phyloP scores from a whole-genome alignment of 2,329 filamentous ascomycete species.

The Xylariaceae sp. region DNA sequence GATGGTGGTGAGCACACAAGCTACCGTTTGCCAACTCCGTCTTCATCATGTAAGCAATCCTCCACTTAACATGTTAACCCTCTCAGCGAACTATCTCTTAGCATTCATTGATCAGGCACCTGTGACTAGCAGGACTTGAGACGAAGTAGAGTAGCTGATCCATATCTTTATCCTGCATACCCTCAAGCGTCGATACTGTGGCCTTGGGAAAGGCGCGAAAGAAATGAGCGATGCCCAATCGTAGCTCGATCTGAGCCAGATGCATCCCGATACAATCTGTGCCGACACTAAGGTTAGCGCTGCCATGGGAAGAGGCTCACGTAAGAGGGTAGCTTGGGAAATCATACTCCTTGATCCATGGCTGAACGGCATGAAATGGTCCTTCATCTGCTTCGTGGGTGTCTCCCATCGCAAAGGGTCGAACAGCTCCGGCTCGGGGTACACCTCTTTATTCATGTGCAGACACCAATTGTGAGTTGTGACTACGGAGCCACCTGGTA shows the following conservation, averaged over 20 bases:
- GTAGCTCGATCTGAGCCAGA: slow-evolving; percentile 52
- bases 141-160: slow-evolving; percentile 30
- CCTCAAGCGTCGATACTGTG: slow-evolving; percentile 26
- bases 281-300: not conserved
- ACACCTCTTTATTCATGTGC: slow-evolving; percentile 38
- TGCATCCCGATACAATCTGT: slow-evolving; percentile 51
- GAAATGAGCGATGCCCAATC: slow-evolving; percentile 47
- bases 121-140: slow-evolving; percentile 24
- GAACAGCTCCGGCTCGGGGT: slow-evolving; percentile 32
- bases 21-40: no score
- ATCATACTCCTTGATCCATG: slow-evolving; percentile 41
- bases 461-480: slow-evolving; percentile 42
- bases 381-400: slow-evolving; percentile 35
- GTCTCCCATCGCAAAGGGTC: slow-evolving; percentile 35
- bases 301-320: not conserved
- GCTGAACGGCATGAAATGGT: slow-evolving; percentile 48
- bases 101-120: slow-evolving; percentile 26
- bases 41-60: no score
- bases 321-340: not conserved
- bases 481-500: slow-evolving; percentile 37
- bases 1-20: no score
- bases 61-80: no score
- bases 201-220: slow-evolving; percentile 42
- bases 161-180: slow-evolving; percentile 34
- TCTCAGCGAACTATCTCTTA: not conserved